Evolutionary conservation across 208 protist species (phyloP).

Genomic region (Novymonas esmeraldas): DNA sequence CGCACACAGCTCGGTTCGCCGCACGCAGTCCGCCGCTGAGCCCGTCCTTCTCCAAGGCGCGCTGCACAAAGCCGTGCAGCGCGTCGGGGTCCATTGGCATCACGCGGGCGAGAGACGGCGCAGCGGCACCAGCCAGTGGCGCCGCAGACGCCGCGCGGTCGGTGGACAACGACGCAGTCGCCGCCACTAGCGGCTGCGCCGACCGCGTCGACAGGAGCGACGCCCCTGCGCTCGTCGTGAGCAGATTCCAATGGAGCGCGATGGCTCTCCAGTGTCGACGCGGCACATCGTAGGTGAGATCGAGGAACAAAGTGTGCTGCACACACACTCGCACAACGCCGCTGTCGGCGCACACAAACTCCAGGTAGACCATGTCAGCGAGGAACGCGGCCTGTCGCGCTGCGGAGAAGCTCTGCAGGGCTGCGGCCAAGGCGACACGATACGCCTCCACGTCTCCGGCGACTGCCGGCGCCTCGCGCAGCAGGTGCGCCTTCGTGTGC

Average conservation of each 20-base stretch:
- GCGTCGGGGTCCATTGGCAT: constrained; percentile 46
- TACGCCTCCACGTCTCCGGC: constrained; percentile 22
- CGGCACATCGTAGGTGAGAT: constrained; percentile 66
- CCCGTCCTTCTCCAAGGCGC: constrained; percentile 46
- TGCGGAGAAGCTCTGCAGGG: constrained; percentile 11
- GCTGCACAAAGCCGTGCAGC: constrained; percentile 47
- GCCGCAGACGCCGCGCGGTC: background rate
- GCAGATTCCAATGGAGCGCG: constrained; percentile 56
- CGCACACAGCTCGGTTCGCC: constrained; percentile 58
- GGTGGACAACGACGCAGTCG: background rate
- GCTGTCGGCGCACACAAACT: constrained; percentile 18
- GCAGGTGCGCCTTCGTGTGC: constrained; percentile 57
- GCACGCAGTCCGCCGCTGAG: constrained; percentile 59
- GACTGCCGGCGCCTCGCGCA: constrained; percentile 56
- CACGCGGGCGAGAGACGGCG: constrained; percentile 11
- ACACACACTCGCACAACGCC: constrained; percentile 63
- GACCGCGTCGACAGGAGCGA: constrained; percentile 11
- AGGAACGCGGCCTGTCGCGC: constrained; percentile 11
- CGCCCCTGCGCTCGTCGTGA: constrained; percentile 27
- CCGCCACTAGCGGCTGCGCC: background rate
- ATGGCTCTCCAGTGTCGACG: constrained; percentile 47
- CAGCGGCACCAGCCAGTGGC: background rate
- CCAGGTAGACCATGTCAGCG: constrained; percentile 15
- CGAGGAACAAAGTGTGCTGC: constrained; percentile 55
- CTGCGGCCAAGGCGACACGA: constrained; percentile 13